Evolutionary conservation across 1,284 basidiomycete genomes (phyloP).

Genomic region (Xanthoconium separans): DNA sequence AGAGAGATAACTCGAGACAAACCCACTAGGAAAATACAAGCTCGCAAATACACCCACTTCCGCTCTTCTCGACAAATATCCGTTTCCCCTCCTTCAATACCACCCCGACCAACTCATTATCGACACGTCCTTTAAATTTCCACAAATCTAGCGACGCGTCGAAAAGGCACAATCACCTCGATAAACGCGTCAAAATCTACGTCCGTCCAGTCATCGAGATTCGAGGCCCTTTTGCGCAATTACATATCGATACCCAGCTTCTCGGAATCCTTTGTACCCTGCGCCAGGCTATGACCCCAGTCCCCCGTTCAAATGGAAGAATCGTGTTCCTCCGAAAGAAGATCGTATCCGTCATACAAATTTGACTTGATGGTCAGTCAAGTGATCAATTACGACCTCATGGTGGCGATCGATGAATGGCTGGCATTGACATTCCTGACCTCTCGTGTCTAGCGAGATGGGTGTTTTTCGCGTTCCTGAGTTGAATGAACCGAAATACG

Average conservation of each 20-base stretch:
- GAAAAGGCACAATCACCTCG: conserved; percentile 47
- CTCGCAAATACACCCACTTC: conserved; percentile 51
- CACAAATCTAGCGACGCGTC: conserved; percentile 58
- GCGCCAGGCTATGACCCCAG: conserved; percentile 64
- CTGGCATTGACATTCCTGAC: too few species aligned
- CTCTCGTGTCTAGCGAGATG: too few species aligned
- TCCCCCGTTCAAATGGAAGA: conserved; percentile 43
- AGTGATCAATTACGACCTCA: too few species aligned
- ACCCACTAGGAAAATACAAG: too few species aligned
- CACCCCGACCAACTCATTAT: conserved; percentile 46
- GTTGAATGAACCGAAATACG: too few species aligned
- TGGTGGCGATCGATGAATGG: too few species aligned
- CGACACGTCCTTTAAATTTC: conserved; percentile 77
- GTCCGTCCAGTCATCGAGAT: conserved; percentile 49
- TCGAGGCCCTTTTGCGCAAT: conserved; percentile 81
- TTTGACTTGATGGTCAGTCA: too few species aligned
- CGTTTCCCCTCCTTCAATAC: conserved; percentile 48
- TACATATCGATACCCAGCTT: conserved; percentile 69
- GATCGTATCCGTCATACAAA: too few species aligned
- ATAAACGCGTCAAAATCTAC: conserved; percentile 80
- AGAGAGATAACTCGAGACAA: not conserved
- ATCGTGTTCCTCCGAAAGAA: too few species aligned
- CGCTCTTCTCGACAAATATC: conserved; percentile 86
- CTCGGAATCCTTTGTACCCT: conserved; percentile 49
- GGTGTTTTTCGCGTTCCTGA: too few species aligned